These are phyloP conservation scores for Stachybotrys chartarum DNA, from an alignment of 2,329 filamentous ascomycete species.

Conservation along the genomic window DNA sequence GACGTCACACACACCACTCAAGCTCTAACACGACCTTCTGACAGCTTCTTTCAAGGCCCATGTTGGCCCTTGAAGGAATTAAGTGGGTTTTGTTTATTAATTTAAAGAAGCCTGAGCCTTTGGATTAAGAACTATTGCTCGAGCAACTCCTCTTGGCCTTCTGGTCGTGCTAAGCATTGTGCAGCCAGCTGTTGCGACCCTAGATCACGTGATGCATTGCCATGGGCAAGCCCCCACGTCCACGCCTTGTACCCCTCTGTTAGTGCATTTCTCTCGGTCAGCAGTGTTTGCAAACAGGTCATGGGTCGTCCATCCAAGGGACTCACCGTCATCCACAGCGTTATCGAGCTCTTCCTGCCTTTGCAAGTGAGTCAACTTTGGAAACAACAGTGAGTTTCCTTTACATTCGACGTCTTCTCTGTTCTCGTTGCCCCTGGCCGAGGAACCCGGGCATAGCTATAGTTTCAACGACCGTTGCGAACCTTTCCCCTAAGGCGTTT, in stretches of 20 bases:
- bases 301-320: not conserved
- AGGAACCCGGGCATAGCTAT: too few relatives aligned
- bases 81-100: too few relatives aligned
- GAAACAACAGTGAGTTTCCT: not conserved
- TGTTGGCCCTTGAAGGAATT: not conserved
- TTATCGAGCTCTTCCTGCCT: not conserved
- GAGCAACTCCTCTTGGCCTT: too few relatives aligned
- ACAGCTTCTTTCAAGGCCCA: not conserved
- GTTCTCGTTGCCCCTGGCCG: too few relatives aligned
- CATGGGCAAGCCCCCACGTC: conserved; percentile 6
- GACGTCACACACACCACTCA: not conserved
- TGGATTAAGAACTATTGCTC: too few relatives aligned
- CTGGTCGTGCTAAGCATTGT: too few relatives aligned
- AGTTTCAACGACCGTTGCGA: too few relatives aligned
- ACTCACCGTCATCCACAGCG: not conserved
- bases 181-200: not conserved
- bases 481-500: too few relatives aligned
- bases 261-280: conserved; percentile 10
- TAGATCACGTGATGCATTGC: not conserved
- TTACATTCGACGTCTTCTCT: too few relatives aligned
- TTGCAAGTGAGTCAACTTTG: not conserved
- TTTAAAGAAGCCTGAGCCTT: too few relatives aligned
- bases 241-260: conserved; percentile 20
- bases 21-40: not conserved
- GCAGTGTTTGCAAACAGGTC: not conserved